A percentile compares a stretch with the other conserved stretches of the same genome.
Evolutionary conservation across 352 stramenopile genomes (phyloP).

Genomic region (Phytophthora uliginosa): DNA sequence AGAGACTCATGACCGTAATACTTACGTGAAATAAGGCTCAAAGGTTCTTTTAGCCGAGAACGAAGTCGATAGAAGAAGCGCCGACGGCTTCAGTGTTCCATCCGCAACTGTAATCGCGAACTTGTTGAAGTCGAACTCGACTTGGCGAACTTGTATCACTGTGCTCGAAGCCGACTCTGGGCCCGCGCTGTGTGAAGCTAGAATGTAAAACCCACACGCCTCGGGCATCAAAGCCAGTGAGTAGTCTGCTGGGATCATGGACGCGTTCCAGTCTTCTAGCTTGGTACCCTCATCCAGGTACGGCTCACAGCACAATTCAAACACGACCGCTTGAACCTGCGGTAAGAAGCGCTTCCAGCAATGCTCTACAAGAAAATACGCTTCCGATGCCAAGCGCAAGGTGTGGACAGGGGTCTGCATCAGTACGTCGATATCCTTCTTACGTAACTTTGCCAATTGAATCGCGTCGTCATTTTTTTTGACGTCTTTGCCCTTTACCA

Average conservation of each 20-base stretch:
- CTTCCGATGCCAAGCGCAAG: constrained; percentile 39
- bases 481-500: constrained; percentile 63
- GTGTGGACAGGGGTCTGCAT: constrained; percentile 52
- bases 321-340: constrained; percentile 66
- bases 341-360: constrained; percentile 71
- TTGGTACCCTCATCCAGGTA: constrained; percentile 55
- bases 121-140: constrained; percentile 73
- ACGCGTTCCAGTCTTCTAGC: constrained; percentile 52
- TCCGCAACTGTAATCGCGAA: constrained; percentile 59
- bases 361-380: constrained; percentile 52
- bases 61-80: constrained; percentile 55
- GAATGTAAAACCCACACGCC: constrained; percentile 63
- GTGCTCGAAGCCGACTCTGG: constrained; percentile 3
- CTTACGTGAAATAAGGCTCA: constrained; percentile 55
- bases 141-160: constrained; percentile 52
- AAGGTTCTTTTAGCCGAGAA: constrained; percentile 50
- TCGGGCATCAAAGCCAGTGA: constrained; percentile 49
- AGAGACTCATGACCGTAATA: neutral
- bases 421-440: constrained; percentile 32
- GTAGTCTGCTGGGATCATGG: constrained; percentile 31
- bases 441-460: constrained; percentile 40
- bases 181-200: constrained; percentile 32
- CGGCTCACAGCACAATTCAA: constrained; percentile 65
- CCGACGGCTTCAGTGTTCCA: constrained; percentile 55
- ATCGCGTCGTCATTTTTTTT: constrained; percentile 50